Conservation (phyloP, 176 grass and related monocot genomes). For the Hordeum marinum region DNA sequence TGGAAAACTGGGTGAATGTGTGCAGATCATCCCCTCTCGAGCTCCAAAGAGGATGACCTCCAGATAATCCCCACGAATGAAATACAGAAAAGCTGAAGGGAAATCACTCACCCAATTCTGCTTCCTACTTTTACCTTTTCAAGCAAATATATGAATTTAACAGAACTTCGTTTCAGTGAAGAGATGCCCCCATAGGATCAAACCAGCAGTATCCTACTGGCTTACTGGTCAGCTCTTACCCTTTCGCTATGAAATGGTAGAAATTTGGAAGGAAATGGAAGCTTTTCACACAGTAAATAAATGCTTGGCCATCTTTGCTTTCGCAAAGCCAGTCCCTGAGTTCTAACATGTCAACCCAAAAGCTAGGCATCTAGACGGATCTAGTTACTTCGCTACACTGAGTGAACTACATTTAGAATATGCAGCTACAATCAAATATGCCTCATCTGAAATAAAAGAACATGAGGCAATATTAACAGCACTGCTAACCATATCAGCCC, state of each 20-base stretch:
- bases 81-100: too few relatives aligned
- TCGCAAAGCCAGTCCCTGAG: conserved; percentile 9
- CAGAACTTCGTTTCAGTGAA: neutral
- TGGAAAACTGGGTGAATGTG: too few relatives aligned
- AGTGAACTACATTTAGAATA: conserved; percentile 38
- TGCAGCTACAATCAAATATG: conserved; percentile 50
- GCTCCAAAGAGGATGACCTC: too few relatives aligned
- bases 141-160: too few relatives aligned
- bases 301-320: conserved; percentile 31
- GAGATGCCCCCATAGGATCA: neutral
- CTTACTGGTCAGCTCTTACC: neutral
- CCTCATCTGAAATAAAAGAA: conserved; percentile 58
- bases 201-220: neutral
- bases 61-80: too few relatives aligned
- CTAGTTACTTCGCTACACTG: conserved; percentile 40
- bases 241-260: neutral
- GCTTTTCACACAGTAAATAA: neutral
- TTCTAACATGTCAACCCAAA: conserved; percentile 34
- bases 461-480: conserved; percentile 47
- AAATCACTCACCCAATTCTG: too few relatives aligned
- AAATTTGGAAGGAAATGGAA: conserved; percentile 6
- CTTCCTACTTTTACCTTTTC: too few relatives aligned
- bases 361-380: conserved; percentile 46
- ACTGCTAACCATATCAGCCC: conserved; percentile 25
- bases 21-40: too few relatives aligned